Evolutionary conservation across 1,284 basidiomycete species (phyloP).

Genomic region (Coriolopsis trogii): DNA sequence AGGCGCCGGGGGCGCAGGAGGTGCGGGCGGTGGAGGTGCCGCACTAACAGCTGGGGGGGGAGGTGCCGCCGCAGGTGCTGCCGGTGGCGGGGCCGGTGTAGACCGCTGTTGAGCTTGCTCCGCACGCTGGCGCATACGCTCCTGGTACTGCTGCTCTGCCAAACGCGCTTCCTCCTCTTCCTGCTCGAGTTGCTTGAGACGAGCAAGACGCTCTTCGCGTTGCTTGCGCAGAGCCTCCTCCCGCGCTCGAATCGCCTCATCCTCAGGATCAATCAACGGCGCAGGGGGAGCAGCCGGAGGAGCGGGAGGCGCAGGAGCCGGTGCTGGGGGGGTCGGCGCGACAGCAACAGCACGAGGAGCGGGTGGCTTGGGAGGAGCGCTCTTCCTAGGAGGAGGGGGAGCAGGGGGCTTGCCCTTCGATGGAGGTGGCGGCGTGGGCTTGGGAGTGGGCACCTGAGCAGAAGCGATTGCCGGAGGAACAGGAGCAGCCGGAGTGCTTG

Average conservation of each 20-base stretch:
- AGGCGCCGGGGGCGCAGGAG: constrained; percentile 30
- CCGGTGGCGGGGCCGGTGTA: constrained; percentile 29
- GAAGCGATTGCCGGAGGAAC: constrained; percentile 22
- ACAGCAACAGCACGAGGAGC: constrained; percentile 33
- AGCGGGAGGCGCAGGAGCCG: constrained; percentile 29
- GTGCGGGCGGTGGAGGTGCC: constrained; percentile 33
- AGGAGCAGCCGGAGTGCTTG: constrained; percentile 36
- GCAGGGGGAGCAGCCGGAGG: constrained; percentile 31
- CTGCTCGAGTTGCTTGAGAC: constrained; percentile 68
- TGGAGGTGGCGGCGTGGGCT: constrained; percentile 39
- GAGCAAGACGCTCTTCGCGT: constrained; percentile 58
- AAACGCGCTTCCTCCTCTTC: constrained; percentile 67
- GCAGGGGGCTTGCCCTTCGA: constrained; percentile 40
- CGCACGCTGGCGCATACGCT: constrained; percentile 16
- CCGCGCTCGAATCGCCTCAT: constrained; percentile 60
- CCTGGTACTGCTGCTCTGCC: constrained; percentile 25
- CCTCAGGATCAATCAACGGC: constrained; percentile 61
- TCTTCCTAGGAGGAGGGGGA: constrained; percentile 47
- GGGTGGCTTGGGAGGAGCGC: constrained; percentile 38
- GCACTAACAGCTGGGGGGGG: constrained; percentile 33
- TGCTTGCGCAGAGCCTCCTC: constrained; percentile 70
- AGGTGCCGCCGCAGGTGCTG: constrained; percentile 29
- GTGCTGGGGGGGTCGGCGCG: constrained; percentile 27
- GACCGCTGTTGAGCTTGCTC: constrained; percentile 12
- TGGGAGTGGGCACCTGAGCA: constrained; percentile 30